Base-by-base conservation (phyloP, 2,329 filamentous ascomycete genomes). In the Pseudogymnoascus sp. region DNA sequence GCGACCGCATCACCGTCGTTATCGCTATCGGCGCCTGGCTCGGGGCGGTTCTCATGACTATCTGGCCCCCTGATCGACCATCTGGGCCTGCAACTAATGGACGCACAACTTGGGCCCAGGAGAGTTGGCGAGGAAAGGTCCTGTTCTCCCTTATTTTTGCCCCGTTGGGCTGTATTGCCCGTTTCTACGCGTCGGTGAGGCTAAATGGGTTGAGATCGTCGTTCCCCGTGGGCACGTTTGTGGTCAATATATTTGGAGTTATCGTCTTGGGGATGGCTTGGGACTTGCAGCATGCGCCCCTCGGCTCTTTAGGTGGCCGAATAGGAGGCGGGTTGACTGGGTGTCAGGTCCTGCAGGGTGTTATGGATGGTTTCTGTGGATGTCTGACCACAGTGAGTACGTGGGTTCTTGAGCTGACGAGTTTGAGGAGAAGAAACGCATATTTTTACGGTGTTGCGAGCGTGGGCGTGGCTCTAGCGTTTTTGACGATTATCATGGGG, bases 171-270 rank as follows among this genome's bases (percentile, higher is more conserved):
- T 92, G 88, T 65, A 73, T 96, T 0, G 69, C 80, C 0, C 82
- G 92, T 3, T 95, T 89, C 74, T 92, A 90, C 69, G 72, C 82
- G 1, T 88, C 88, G 0, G 69, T 88, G 5, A 72, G 76, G 21
- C 79, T 96, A n/a, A 96, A 96, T 67, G 75, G 80, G 0, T 77
- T 82, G 18, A 65, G 83, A 0, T 72, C 83, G 0, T 74, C 79
- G 0, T 96, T 96, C 65, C 92, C 92, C 0, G 72, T 96, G 0
- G 92, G 92, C 2, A 97, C 92, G 0, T 96, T 96, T 67, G 74
- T 76, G 0, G 90, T 88, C 26, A 97, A 97, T 68, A 77, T 95
- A 3, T 71, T 86, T 12, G 92, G 92, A 3, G 91, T 89, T 0
- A 80, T 80, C 0, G 72, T 96, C 13, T 72, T 95, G 57, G 91